phyloP scores from a whole-genome alignment of 495 filamentous ascomycete species.

The Haplographium delicatum region DNA sequence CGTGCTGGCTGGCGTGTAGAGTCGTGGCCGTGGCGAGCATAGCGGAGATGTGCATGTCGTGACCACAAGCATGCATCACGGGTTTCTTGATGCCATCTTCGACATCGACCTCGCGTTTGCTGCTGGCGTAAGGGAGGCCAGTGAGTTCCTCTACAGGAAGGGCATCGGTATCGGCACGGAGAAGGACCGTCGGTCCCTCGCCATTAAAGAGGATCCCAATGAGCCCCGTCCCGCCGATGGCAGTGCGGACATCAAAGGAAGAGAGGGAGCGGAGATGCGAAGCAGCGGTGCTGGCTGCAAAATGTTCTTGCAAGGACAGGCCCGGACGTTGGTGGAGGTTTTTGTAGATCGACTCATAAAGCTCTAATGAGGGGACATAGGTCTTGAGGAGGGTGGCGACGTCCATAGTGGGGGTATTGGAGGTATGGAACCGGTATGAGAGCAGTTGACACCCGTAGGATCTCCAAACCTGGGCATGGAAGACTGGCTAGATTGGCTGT shows the following conservation, averaged over 20 bases:
- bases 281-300: conserved; percentile 37
- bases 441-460: too few species aligned
- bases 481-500: too few species aligned
- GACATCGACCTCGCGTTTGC: conserved; percentile 30
- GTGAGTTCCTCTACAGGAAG: conserved; percentile 54
- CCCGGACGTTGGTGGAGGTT: conserved; percentile 46
- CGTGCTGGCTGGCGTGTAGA: conserved; percentile 32
- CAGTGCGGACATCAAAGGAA: conserved; percentile 39
- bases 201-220: conserved; percentile 54
- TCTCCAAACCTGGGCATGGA: too few species aligned
- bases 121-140: conserved; percentile 50
- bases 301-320: conserved; percentile 43
- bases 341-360: conserved; percentile 42
- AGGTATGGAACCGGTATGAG: too few species aligned
- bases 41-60: conserved; percentile 55
- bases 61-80: conserved; percentile 65
- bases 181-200: conserved; percentile 43
- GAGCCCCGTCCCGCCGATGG: conserved; percentile 54
- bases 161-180: conserved; percentile 59
- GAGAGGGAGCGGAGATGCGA: conserved; percentile 31
- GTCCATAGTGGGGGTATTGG: conserved; percentile 12
- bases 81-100: conserved; percentile 41
- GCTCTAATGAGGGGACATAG: conserved; percentile 25
- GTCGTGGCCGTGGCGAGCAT: conserved; percentile 47
- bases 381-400: conserved; percentile 20